Conservation (phyloP, 2,329 filamentous ascomycete species). For the Colletotrichum gigasporum region DNA sequence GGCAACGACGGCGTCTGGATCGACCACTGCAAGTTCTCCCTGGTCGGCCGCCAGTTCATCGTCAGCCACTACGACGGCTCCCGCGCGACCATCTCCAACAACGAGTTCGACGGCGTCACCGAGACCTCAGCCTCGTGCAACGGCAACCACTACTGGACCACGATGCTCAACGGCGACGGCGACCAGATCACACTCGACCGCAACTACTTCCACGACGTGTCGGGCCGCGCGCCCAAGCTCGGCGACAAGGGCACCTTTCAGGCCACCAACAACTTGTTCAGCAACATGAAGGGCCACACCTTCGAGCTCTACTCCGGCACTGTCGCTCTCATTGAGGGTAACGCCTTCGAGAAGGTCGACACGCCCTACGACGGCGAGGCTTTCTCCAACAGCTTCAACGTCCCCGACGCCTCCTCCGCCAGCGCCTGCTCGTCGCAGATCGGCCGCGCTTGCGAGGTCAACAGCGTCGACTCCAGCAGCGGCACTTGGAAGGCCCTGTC, state of each 20-base stretch:
- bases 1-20: constrained; percentile 45
- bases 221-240: constrained; percentile 44
- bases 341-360: constrained; percentile 37
- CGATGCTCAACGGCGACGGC: constrained; percentile 41
- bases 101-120: constrained; percentile 49
- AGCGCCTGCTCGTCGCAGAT: constrained; percentile 9
- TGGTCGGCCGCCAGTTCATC: constrained; percentile 51
- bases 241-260: constrained; percentile 37
- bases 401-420: constrained; percentile 36
- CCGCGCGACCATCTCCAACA: constrained; percentile 48
- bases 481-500: constrained; percentile 36
- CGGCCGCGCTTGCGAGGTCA: constrained; percentile 25
- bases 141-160: constrained; percentile 43
- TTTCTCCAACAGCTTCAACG: constrained; percentile 35
- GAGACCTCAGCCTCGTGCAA: constrained; percentile 42
- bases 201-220: constrained; percentile 40
- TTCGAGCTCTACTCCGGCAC: constrained; percentile 57
- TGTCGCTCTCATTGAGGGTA: constrained; percentile 38
- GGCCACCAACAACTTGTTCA: constrained; percentile 40
- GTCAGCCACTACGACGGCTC: constrained; percentile 45
- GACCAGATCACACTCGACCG: constrained; percentile 48
- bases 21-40: constrained; percentile 48
- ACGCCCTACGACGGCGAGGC: constrained; percentile 44
- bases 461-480: constrained; percentile 25
- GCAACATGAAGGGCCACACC: constrained; percentile 51